Conservation (phyloP, 2,329 filamentous ascomycete species). For the Ophiostoma piceae region DNA sequence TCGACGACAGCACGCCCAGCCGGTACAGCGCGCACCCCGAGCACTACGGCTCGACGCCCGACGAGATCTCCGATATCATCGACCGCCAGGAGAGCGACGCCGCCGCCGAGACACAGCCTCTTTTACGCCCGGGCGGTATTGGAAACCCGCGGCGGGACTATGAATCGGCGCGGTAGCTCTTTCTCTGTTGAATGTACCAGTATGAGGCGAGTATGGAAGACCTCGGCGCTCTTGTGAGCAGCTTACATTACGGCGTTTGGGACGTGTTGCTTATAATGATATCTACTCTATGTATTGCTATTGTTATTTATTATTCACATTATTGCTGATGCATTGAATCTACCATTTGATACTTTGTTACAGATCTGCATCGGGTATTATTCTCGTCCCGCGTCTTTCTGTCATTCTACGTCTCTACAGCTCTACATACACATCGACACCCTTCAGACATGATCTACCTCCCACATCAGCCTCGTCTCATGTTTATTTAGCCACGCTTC, state of each 20-base stretch:
- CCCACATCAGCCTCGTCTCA: background rate
- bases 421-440: background rate
- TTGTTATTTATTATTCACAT: background rate
- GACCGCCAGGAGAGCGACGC: conserved; percentile 48
- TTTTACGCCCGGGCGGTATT: conserved; percentile 47
- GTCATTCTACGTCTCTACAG: background rate
- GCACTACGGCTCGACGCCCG: conserved; percentile 47
- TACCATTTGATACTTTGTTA: background rate
- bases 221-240: background rate
- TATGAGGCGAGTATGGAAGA: background rate
- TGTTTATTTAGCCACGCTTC: background rate
- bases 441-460: background rate
- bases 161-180: conserved; percentile 6
- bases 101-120: conserved; percentile 46
- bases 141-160: conserved; percentile 37
- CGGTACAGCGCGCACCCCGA: conserved; percentile 50
- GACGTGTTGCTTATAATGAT: background rate
- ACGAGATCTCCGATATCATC: conserved; percentile 47
- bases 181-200: no score
- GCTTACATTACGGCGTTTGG: conserved; percentile 1
- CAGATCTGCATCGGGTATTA: background rate
- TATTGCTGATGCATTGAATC: background rate
- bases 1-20: conserved; percentile 47
- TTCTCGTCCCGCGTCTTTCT: background rate
- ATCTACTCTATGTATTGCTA: background rate